Evolutionary conservation across 441 rosid species (phyloP), one percentile per base, ranked within the genome.

Genomic region (Francoa sonchifolia): DNA sequence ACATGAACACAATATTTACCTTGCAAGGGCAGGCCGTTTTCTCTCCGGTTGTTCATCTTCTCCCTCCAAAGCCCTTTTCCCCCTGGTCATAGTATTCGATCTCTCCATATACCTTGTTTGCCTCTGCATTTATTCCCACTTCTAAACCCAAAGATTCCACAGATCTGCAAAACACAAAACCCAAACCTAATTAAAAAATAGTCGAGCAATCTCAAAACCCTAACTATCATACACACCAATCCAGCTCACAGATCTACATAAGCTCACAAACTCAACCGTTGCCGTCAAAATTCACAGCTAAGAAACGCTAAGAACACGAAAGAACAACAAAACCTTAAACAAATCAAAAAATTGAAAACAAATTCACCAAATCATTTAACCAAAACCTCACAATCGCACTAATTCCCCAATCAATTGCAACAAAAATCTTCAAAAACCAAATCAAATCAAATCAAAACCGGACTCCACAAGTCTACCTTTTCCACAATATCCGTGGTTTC

Each of bases 11-110:
- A 29, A 15, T 15, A 15, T 9, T 38, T 40, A 82, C 99, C 92
- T 87, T 52, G 97, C 89, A 39, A 92, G 71, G 57, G 97, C 97
- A 13, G 95, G 99, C 1, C 95, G 82, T 42, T 92, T 87, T 7
- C 80, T 63, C 52, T 83, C 97, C 15, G 96, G 92, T 63, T 73
- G 72, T 50, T 74, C 82, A 32, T 76, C 96, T 15, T 69, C 79
- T 15, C 60, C 79, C 32, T 83, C 97, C 59, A 74, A 67, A 57
- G 50, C 69, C 69, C 97, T 73, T 62, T 92, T 92, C 10, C 92
- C 84, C 71, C 97, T 69, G 50, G 73, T 73, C 77, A 83, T 83
- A 56, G 86, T 72, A 52, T 71, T 76, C 43, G 74, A 74, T 56
- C 95, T 79, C 53, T 83, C 93, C 94, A 82, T 79, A 45, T 78